A percentile compares a stretch with the other conserved stretches of the same genome.
Conservation (phyloP, 1,284 basidiomycete genomes). For the Irpex sp. region DNA sequence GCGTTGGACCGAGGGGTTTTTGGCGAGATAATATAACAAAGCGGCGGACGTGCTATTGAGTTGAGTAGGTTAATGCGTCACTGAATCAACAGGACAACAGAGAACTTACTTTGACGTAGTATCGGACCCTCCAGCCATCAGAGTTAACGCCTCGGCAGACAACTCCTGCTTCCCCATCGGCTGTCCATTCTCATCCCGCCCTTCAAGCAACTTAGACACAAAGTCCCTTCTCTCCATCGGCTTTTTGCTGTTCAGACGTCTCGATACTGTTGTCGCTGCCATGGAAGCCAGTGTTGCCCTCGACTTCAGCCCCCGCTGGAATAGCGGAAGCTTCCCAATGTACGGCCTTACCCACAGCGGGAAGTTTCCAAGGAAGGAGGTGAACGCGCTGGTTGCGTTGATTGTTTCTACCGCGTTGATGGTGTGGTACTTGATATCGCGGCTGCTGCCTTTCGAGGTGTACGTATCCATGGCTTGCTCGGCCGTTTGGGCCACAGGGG, state of each 20-base stretch:
- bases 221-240: slow-evolving; percentile 1
- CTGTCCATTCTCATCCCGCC: slow-evolving; percentile 1
- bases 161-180: slow-evolving; percentile 1
- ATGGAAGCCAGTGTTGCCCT: background rate
- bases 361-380: background rate
- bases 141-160: background rate
- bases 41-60: slow-evolving; percentile 2
- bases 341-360: background rate
- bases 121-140: background rate
- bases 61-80: background rate
- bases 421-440: background rate
- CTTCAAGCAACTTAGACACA: background rate
- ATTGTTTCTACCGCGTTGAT: background rate
- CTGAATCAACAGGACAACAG: background rate
- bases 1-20: slow-evolving; percentile 1
- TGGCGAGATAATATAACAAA: slow-evolving; percentile 1
- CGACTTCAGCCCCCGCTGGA: background rate
- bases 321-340: background rate
- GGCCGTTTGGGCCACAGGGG: background rate
- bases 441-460: background rate
- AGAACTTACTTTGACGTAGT: background rate
- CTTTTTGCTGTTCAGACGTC: background rate
- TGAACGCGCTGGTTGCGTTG: background rate
- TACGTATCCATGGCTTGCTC: background rate
- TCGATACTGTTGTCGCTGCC: slow-evolving; percentile 5